phyloP scores from a whole-genome alignment of 1,284 basidiomycete species.

The Cryptococcus sp. region DNA sequence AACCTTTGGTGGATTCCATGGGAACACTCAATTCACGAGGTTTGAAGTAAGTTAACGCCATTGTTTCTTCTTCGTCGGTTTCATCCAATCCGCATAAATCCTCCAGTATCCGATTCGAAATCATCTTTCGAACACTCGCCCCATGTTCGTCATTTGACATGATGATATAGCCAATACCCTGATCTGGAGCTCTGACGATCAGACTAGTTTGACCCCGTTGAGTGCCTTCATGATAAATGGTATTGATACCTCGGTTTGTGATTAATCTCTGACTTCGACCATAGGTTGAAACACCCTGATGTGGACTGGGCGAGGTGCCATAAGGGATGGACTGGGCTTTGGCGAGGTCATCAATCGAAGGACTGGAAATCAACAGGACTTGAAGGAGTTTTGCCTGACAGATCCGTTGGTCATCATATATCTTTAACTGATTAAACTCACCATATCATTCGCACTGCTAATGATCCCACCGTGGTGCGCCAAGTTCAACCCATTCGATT shows the following conservation, averaged over 20 bases:
- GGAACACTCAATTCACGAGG: background rate
- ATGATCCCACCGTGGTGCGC: constrained; percentile 15
- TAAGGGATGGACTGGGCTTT: background rate
- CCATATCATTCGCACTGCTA: constrained; percentile 11
- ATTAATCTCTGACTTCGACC: constrained; percentile 11
- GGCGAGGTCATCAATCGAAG: constrained; percentile 1
- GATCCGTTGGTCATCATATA: background rate
- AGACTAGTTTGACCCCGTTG: constrained; percentile 13
- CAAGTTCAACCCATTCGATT: constrained; percentile 1
- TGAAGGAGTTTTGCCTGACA: background rate
- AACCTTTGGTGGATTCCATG: no score
- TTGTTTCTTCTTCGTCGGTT: background rate
- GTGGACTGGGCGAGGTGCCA: background rate
- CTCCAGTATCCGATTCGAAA: background rate
- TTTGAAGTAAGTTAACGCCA: background rate
- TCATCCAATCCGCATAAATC: background rate
- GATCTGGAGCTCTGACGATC: constrained; percentile 12
- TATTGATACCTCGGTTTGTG: constrained; percentile 11
- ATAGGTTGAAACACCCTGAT: constrained; percentile 6
- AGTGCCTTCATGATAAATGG: constrained; percentile 15
- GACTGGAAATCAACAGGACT: background rate
- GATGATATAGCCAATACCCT: constrained; percentile 11
- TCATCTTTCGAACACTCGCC: background rate
- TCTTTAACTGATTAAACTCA: constrained; percentile 2
- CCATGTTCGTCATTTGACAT: constrained; percentile 15